phyloP scores from a whole-genome alignment of 441 rosid genomes.

The Corymbia calophylla region DNA sequence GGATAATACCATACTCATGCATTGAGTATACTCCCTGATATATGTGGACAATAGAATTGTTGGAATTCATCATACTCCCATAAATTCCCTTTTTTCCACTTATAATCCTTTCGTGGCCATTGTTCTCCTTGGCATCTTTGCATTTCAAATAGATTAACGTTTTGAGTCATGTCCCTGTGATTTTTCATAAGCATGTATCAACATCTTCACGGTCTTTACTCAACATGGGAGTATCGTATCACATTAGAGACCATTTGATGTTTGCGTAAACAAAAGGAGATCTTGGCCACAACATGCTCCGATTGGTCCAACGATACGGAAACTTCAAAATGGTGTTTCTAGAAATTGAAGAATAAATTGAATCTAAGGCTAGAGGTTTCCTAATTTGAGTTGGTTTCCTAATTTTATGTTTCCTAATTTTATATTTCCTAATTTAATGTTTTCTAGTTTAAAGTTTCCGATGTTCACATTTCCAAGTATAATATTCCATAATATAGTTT shows the following conservation, averaged over 20 bases:
- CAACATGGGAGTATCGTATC: background rate
- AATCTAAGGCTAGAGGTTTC: background rate
- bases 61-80: background rate
- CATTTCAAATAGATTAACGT: background rate
- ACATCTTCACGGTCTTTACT: background rate
- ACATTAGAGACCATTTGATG: background rate
- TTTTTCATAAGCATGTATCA: background rate
- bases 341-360: background rate
- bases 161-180: background rate
- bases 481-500: background rate
- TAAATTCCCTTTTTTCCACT: background rate
- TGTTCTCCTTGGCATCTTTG: background rate
- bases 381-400: background rate
- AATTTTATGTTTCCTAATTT: background rate
- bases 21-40: background rate
- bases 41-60: background rate
- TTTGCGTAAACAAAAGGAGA: background rate
- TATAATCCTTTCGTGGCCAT: background rate
- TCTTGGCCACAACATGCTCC: background rate
- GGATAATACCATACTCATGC: background rate
- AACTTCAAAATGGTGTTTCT: background rate
- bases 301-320: background rate
- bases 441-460: background rate
- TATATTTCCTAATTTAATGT: background rate
- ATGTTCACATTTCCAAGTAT: background rate